Conservation (phyloP, 1,284 basidiomycete species). For the Agroathelia rolfsii region DNA sequence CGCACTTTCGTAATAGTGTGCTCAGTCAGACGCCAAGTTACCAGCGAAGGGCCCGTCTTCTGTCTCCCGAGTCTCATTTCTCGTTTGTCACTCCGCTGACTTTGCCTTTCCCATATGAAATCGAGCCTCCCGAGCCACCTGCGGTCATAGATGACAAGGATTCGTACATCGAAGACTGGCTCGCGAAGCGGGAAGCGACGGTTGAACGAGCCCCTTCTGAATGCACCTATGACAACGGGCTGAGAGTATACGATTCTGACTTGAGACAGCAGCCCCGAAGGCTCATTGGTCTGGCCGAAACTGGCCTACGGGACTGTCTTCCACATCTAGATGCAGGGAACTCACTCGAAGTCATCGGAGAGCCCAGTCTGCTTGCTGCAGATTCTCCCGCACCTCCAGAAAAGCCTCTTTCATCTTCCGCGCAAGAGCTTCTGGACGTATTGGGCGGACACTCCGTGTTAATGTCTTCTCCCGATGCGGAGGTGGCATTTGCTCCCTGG, state of each 20-base stretch:
- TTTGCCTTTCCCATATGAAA: slow-evolving; percentile 76
- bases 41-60: slow-evolving; percentile 62
- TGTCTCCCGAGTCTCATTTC: slow-evolving; percentile 61
- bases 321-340: slow-evolving; percentile 87
- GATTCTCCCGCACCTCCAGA: slow-evolving; percentile 27
- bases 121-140: slow-evolving; percentile 42
- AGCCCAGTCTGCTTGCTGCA: slow-evolving; percentile 33
- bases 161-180: slow-evolving; percentile 64
- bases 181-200: slow-evolving; percentile 53
- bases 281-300: slow-evolving; percentile 63
- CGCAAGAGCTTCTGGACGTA: slow-evolving; percentile 71
- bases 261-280: slow-evolving; percentile 49
- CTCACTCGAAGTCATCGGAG: slow-evolving; percentile 53
- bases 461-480: slow-evolving; percentile 31
- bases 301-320: slow-evolving; percentile 64
- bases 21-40: slow-evolving; percentile 51
- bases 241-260: slow-evolving; percentile 39
- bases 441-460: slow-evolving; percentile 73
- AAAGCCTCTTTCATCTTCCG: slow-evolving; percentile 30
- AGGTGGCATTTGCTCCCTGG: slow-evolving; percentile 73
- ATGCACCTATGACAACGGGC: slow-evolving; percentile 10
- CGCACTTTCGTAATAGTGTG: slow-evolving; percentile 39
- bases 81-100: slow-evolving; percentile 80
- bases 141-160: slow-evolving; percentile 42
- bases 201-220: slow-evolving; percentile 22